A percentile compares a stretch with the other conserved stretches of the same genome.
These are phyloP conservation scores for Arthroderma sp. DNA, from an alignment of 2,329 filamentous ascomycete species.

Conservation along the genomic window DNA sequence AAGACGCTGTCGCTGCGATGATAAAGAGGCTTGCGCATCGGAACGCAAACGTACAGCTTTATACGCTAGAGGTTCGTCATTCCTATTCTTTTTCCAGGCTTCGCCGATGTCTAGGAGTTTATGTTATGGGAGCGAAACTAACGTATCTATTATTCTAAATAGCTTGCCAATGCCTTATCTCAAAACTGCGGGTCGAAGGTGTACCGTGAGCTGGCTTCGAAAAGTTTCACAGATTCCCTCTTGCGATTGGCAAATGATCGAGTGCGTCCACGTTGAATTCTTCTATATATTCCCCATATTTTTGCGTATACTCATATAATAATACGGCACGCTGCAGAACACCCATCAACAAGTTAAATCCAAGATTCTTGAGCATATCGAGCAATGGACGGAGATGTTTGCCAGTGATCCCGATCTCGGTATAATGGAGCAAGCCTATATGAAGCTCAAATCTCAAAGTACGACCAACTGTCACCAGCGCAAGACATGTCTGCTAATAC, in stretches of 20 bases:
- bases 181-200: constrained; percentile 81
- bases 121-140: background rate
- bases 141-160: constrained; percentile 1
- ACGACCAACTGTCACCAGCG: constrained; percentile 13
- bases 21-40: constrained; percentile 86
- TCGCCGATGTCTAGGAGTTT: constrained; percentile 2
- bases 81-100: background rate
- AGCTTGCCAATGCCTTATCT: constrained; percentile 80
- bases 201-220: constrained; percentile 78
- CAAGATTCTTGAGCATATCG: constrained; percentile 94
- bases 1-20: constrained; percentile 76
- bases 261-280: constrained; percentile 21
- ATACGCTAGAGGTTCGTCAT: constrained; percentile 63
- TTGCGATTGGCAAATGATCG: constrained; percentile 82
- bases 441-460: constrained; percentile 64
- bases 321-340: constrained; percentile 38
- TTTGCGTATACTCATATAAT: background rate
- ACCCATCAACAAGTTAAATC: constrained; percentile 93
- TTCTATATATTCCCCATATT: background rate
- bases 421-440: constrained; percentile 94
- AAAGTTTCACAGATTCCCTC: constrained; percentile 87
- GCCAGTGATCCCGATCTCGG: constrained; percentile 76
- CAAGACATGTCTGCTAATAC: constrained; percentile 15
- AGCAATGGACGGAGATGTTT: constrained; percentile 94
- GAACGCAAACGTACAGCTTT: constrained; percentile 91